Evolutionary conservation across 352 stramenopile genomes (phyloP).

Genomic region (Phytopythium delawarense): DNA sequence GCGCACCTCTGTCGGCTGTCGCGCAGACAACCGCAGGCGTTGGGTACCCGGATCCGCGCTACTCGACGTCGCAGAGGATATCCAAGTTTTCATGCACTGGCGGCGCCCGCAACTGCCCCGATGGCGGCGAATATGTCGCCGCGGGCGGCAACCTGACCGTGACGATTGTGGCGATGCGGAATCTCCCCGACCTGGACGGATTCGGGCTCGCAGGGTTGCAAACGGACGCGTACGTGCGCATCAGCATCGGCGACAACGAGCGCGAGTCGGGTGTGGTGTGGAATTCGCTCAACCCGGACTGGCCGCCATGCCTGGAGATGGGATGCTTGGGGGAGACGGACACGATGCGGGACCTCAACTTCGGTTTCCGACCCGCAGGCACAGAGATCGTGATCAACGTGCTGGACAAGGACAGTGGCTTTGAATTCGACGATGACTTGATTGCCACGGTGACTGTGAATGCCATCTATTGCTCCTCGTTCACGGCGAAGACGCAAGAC

Average conservation of each 20-base stretch:
- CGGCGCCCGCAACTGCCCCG: slow-evolving; percentile 58
- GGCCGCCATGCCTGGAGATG: slow-evolving; percentile 42
- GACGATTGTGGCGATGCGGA: slow-evolving; percentile 79
- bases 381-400: slow-evolving; percentile 67
- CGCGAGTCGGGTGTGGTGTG: slow-evolving; percentile 51
- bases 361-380: slow-evolving; percentile 81
- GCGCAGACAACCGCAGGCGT: slow-evolving; percentile 56
- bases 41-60: slow-evolving; percentile 60
- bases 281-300: slow-evolving; percentile 79
- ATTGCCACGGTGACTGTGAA: slow-evolving; percentile 65
- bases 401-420: slow-evolving; percentile 75
- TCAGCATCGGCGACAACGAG: slow-evolving; percentile 68
- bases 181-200: slow-evolving; percentile 79
- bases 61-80: slow-evolving; percentile 31
- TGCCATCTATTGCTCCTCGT: slow-evolving; percentile 80
- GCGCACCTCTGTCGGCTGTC: neutral
- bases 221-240: slow-evolving; percentile 79
- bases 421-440: slow-evolving; percentile 87
- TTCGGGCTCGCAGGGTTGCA: slow-evolving; percentile 58
- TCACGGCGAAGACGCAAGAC: slow-evolving; percentile 44
- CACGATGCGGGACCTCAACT: slow-evolving; percentile 65
- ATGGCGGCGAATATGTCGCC: slow-evolving; percentile 58
- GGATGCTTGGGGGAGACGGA: slow-evolving; percentile 47
- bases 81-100: slow-evolving; percentile 70
- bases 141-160: slow-evolving; percentile 87